These are phyloP conservation scores for Penicillium riverlandense DNA, from an alignment of 495 filamentous ascomycete species.

Conservation along the genomic window DNA sequence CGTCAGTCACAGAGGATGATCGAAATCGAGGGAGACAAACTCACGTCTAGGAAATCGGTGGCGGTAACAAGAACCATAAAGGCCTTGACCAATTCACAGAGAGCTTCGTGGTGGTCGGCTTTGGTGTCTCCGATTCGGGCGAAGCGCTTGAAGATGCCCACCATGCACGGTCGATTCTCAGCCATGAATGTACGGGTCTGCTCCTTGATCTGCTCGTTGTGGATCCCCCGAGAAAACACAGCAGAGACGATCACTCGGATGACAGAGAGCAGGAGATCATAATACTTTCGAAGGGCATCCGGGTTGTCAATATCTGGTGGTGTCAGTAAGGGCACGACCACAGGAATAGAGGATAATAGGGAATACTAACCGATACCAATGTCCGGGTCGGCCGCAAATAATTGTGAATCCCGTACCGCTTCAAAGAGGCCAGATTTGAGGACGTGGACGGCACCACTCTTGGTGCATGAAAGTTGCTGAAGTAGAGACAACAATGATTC, in stretches of 20 bases:
- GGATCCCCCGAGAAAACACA: conserved; percentile 67
- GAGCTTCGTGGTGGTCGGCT: conserved; percentile 28
- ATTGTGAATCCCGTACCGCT: conserved; percentile 63
- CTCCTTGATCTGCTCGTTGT: conserved; percentile 68
- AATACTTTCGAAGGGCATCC: conserved; percentile 70
- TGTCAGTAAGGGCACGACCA: conserved; percentile 9
- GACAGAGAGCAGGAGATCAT: conserved; percentile 71
- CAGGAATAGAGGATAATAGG: neutral
- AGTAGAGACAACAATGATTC: conserved; percentile 75
- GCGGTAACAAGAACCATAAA: conserved; percentile 52
- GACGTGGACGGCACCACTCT: conserved; percentile 69
- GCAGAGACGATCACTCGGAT: conserved; percentile 74
- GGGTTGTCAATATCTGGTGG: conserved; percentile 56
- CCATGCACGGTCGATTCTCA: conserved; percentile 71
- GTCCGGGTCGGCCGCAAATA: conserved; percentile 91
- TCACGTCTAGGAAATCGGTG: conserved; percentile 55
- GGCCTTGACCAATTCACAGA: conserved; percentile 52
- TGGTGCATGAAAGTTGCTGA: conserved; percentile 74
- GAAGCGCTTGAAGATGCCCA: conserved; percentile 86
- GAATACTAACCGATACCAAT: conserved; percentile 63
- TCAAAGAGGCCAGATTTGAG: conserved; percentile 86
- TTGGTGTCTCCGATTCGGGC: conserved; percentile 60
- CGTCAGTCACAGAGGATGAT: conserved; percentile 1
- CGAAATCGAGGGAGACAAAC: too few species aligned
- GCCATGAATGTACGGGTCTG: conserved; percentile 69